Conservation (phyloP, 345 rosid genomes). For the Sisymbrium altissimum region DNA sequence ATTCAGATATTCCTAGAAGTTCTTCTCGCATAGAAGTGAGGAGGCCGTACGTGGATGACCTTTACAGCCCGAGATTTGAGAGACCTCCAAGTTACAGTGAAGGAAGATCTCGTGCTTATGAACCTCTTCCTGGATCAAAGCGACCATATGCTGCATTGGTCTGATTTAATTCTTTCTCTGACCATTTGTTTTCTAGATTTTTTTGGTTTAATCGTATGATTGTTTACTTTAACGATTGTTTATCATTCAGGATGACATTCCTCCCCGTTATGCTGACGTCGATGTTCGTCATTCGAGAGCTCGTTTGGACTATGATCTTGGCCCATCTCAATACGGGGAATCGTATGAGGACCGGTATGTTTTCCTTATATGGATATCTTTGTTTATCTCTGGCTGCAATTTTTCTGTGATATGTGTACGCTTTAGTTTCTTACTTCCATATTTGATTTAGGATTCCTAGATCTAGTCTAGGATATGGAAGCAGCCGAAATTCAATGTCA, state of each 20-base stretch:
- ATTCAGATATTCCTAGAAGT: slow-evolving; percentile 65
- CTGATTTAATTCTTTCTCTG: slow-evolving; percentile 25
- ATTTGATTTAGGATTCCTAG: slow-evolving; percentile 66
- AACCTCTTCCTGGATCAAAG: slow-evolving; percentile 78
- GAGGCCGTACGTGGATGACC: slow-evolving; percentile 81
- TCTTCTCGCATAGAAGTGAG: slow-evolving; percentile 63
- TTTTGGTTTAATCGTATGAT: not conserved
- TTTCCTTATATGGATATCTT: not conserved
- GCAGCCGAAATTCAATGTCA: slow-evolving; percentile 75
- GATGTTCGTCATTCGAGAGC: slow-evolving; percentile 80
- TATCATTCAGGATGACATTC: slow-evolving; percentile 66
- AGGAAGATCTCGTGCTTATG: slow-evolving; percentile 81
- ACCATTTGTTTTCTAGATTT: not conserved
- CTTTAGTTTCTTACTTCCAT: slow-evolving; percentile 3
- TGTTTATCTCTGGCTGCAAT: not conserved
- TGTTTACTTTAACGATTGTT: not conserved
- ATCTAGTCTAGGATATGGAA: slow-evolving; percentile 70
- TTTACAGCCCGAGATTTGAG: slow-evolving; percentile 72
- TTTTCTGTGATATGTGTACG: not conserved
- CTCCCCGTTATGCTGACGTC: slow-evolving; percentile 75
- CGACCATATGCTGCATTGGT: slow-evolving; percentile 86
- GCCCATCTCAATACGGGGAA: slow-evolving; percentile 74
- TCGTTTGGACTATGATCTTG: slow-evolving; percentile 78
- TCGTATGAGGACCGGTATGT: slow-evolving; percentile 79
- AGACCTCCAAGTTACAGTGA: slow-evolving; percentile 77